Base-by-base conservation (phyloP, 164 flowering plant genomes). In the Pachysandra terminalis region DNA sequence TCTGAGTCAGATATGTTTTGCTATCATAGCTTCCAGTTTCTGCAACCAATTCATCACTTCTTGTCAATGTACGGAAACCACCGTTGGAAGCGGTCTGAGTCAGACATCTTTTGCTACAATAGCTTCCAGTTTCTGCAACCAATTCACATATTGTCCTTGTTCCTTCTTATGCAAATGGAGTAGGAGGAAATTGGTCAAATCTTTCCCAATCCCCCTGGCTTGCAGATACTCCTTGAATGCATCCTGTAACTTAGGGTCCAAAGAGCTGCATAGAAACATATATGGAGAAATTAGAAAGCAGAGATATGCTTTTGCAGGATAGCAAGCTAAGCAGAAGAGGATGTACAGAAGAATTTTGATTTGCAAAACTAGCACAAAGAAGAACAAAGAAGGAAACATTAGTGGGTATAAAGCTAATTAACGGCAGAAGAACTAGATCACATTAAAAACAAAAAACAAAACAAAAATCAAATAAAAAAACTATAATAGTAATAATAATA, bases 141-240 rank as follows among this genome's bases (percentile, higher is more conserved):
- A 92, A 64, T 64, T 74, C 64, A 86, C 78, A 63, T 92, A 92
- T 54, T 90, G 97, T 54, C 19, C 71, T 64, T 81, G 89, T 79
- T 92, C 94, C 79, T 82, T 92, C 64, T 71, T 80, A 73, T 86
- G 90, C 61, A 92, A 76, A 77, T 88, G 84, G 57, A 67, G 67
- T 63, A 92, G 83, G 67, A 92, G 85, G 73, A 81, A 90, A 69
- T 74, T 83, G 32, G 86, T 80, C n/a, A 90, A 69, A 72, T 76
- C 78, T 76, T 74, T 80, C 24, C 77, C 80, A 17, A 92, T 80
- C 26, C 96, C 97, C 68, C 75, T 84, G 21, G 73, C 65, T 5
- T 65, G 67, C 52, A 92, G 75, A 74, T 85, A 88, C 24, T 77
- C 75, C 78, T 83, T 84, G 27, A 90, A 82, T 45, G 81, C 86